A percentile compares a stretch with the other conserved stretches of the same genome.
Evolutionary conservation across 768 basidiomycete genomes (phyloP).

Genomic region (Suillus bovinus): DNA sequence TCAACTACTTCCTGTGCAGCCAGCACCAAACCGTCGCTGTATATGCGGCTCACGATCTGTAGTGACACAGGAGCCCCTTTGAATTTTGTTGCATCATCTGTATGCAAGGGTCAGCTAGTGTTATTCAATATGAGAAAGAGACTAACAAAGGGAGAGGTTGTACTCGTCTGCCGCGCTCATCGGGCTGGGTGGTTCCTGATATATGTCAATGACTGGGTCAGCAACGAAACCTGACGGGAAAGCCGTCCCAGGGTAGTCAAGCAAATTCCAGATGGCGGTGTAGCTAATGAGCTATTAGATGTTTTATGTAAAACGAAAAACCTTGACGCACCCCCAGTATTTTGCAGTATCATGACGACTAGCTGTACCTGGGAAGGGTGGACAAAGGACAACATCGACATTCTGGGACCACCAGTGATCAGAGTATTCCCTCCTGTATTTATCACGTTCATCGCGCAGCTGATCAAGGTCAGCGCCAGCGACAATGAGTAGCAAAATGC

Average conservation of each 20-base stretch:
- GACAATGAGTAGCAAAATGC: constrained; percentile 33
- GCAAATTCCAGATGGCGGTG: constrained; percentile 43
- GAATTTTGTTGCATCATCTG: constrained; percentile 25
- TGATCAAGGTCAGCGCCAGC: not conserved
- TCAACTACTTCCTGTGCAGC: constrained; percentile 27
- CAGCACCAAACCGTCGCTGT: constrained; percentile 28
- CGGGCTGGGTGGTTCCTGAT: constrained; percentile 10
- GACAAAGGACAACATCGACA: constrained; percentile 40
- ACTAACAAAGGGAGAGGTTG: constrained; percentile 22
- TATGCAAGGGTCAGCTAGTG: constrained; percentile 6
- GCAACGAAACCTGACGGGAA: constrained; percentile 36
- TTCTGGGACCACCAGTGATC: constrained; percentile 36
- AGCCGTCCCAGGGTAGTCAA: constrained; percentile 40
- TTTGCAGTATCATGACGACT: constrained; percentile 34
- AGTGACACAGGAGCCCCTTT: constrained; percentile 21
- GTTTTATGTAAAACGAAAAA: constrained; percentile 10
- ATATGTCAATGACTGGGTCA: constrained; percentile 19
- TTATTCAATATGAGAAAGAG: not conserved
- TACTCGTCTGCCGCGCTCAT: constrained; percentile 25
- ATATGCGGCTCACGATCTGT: constrained; percentile 26
- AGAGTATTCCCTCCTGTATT: constrained; percentile 33
- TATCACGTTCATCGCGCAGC: constrained; percentile 31
- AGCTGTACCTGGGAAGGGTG: constrained; percentile 37
- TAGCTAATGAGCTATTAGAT: constrained; percentile 28
- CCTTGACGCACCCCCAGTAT: constrained; percentile 35